Percentiles rank a stretch among this genome's conserved stretches.
phyloP scores from a whole-genome alignment of 163 green algal species.

The Scenedesmus sp. region DNA sequence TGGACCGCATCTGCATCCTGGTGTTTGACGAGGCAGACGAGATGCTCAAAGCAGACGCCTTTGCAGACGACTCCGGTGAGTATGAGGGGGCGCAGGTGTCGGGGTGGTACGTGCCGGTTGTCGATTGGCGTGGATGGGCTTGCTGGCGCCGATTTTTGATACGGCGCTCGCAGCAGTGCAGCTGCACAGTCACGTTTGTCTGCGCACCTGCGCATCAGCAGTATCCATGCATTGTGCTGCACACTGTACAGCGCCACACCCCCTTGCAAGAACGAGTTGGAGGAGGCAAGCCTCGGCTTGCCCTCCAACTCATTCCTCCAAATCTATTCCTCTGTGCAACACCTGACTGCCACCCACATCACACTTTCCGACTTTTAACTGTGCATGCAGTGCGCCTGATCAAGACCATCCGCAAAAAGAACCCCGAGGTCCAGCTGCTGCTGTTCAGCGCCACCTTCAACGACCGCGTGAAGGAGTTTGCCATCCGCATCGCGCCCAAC shows the following conservation, averaged over 20 bases:
- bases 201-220: too few species aligned
- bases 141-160: too few species aligned
- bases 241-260: too few species aligned
- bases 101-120: too few species aligned
- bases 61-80: constrained; percentile 87
- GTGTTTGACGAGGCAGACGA: constrained; percentile 99
- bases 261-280: too few species aligned
- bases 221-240: not conserved
- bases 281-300: too few species aligned
- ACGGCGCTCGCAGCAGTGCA: not conserved
- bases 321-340: too few species aligned
- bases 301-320: too few species aligned
- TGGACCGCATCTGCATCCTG: constrained; percentile 86
- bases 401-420: constrained; percentile 71
- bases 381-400: constrained; percentile 66
- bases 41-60: constrained; percentile 98
- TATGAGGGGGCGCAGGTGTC: too few species aligned
- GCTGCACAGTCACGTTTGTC: not conserved
- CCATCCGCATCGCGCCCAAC: constrained; percentile 82
- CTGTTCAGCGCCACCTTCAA: constrained; percentile 99
- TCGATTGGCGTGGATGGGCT: too few species aligned
- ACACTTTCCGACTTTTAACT: not conserved
- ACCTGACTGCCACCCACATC: too few species aligned
- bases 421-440: constrained; percentile 75
- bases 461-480: constrained; percentile 93